A percentile compares a stretch with the other conserved stretches of the same genome.
These are phyloP conservation scores for Tuber aestivum DNA, from an alignment of 495 filamentous ascomycete species.

Conservation along the genomic window DNA sequence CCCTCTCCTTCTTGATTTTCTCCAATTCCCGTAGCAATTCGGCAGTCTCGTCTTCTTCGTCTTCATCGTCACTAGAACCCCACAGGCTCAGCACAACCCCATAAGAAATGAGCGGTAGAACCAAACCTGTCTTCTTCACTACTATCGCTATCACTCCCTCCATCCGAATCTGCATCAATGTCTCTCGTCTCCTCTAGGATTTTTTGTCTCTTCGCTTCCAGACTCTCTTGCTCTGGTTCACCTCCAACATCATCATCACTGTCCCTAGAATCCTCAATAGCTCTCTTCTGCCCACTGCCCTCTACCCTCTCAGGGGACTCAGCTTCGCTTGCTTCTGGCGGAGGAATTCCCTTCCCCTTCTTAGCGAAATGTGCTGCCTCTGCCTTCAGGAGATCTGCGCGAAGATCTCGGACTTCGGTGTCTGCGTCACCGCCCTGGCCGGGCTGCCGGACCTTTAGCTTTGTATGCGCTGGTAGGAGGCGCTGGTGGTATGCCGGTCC, in stretches of 20 bases:
- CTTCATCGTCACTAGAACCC: slow-evolving; percentile 50
- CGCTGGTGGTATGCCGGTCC: slow-evolving; percentile 96
- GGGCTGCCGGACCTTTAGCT: slow-evolving; percentile 79
- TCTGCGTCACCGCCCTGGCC: slow-evolving; percentile 87
- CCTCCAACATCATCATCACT: slow-evolving; percentile 41
- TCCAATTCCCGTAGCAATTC: slow-evolving; percentile 87
- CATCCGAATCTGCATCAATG: slow-evolving; percentile 83
- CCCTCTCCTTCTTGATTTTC: slow-evolving; percentile 85
- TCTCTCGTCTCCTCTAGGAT: slow-evolving; percentile 84
- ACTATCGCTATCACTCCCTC: slow-evolving; percentile 57
- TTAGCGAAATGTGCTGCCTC: slow-evolving; percentile 86
- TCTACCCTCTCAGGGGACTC: slow-evolving; percentile 15
- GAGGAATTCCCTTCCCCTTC: slow-evolving; percentile 56
- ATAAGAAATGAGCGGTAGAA: background rate
- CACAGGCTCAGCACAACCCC: background rate
- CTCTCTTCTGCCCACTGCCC: slow-evolving; percentile 55
- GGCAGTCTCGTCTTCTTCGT: slow-evolving; percentile 84
- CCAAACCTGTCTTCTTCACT: slow-evolving; percentile 63
- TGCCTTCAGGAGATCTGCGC: slow-evolving; percentile 80
- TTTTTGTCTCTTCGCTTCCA: slow-evolving; percentile 74
- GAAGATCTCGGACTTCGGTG: slow-evolving; percentile 66
- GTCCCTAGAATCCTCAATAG: slow-evolving; percentile 50
- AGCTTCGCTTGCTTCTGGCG: slow-evolving; percentile 22
- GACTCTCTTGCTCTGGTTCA: slow-evolving; percentile 59
- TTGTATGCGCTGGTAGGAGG: slow-evolving; percentile 83